phyloP scores from a whole-genome alignment of 2,329 filamentous ascomycete species.

The Claviceps lovelessii region DNA sequence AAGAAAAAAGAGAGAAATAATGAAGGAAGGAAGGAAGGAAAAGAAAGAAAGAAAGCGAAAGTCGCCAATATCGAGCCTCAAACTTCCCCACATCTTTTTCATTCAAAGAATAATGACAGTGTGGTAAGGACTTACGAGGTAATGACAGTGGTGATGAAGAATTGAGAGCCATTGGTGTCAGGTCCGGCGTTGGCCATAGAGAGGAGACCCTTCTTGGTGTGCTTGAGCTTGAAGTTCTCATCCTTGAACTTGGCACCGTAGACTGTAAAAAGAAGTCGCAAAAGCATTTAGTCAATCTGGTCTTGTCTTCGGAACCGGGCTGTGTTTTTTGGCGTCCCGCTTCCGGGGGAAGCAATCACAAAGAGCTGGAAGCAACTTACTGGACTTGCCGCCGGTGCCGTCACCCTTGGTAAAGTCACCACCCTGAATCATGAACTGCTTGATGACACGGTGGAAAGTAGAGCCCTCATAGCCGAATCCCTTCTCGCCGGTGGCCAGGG shows the following conservation, averaged over 20 bases:
- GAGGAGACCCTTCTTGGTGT: constrained; percentile 69
- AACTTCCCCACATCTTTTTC: too few relatives aligned
- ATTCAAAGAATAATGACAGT: not conserved
- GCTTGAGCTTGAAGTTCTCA: constrained; percentile 93
- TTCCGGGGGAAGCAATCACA: too few relatives aligned
- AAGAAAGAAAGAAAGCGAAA: not conserved
- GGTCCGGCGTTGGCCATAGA: constrained; percentile 78
- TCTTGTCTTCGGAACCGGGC: too few relatives aligned
- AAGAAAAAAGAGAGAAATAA: too few relatives aligned
- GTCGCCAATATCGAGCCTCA: not conserved
- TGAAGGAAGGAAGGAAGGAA: too few relatives aligned
- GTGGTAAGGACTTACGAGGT: constrained; percentile 43
- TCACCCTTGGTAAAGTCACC: constrained; percentile 77
- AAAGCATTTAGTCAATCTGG: constrained; percentile 11
- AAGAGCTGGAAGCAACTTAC: constrained; percentile 26
- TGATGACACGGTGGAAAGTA: constrained; percentile 80
- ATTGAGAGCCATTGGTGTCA: constrained; percentile 80
- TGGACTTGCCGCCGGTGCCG: constrained; percentile 74
- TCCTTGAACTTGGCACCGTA: constrained; percentile 74
- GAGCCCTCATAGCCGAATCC: constrained; percentile 73
- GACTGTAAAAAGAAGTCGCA: constrained; percentile 30
- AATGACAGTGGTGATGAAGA: constrained; percentile 77
- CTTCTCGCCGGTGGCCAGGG: constrained; percentile 73
- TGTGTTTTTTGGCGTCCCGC: too few relatives aligned
- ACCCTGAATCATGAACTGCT: constrained; percentile 83